Evolutionary conservation across 306 rosid genomes (phyloP).

Genomic region (Mimosa bimucronata): DNA sequence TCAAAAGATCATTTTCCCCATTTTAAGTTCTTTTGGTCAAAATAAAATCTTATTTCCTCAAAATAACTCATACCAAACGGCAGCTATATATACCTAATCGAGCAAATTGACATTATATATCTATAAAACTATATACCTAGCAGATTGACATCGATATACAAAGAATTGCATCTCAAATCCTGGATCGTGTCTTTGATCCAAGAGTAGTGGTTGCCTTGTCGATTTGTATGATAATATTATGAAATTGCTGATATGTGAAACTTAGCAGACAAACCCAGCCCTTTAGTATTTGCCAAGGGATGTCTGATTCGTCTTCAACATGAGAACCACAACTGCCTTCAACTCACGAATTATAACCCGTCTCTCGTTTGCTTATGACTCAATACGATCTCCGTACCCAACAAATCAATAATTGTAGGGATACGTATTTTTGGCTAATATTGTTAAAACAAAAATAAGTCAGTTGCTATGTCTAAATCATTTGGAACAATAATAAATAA

Average conservation of each 20-base stretch:
- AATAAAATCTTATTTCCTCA: no score
- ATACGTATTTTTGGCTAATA: neutral
- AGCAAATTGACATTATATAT: no score
- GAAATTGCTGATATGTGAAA: neutral
- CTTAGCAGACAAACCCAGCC: neutral
- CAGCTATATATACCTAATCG: no score
- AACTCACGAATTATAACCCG: neutral
- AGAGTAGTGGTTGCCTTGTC: neutral
- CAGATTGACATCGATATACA: neutral
- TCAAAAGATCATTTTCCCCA: no score
- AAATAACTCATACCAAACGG: no score
- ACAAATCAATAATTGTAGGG: neutral
- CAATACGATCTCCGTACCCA: neutral
- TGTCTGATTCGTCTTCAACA: no score
- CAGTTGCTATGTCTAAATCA: neutral
- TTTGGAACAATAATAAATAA: neutral
- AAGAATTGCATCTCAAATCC: neutral
- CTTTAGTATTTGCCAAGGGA: neutral
- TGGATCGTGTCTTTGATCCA: neutral
- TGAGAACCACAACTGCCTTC: neutral
- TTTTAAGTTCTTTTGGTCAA: no score
- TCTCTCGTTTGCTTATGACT: neutral
- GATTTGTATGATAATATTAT: neutral
- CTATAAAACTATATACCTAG: no score
- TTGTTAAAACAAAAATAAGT: neutral